Conservation (phyloP, 2,329 filamentous ascomycete species). For the Hypoxylon sp. region DNA sequence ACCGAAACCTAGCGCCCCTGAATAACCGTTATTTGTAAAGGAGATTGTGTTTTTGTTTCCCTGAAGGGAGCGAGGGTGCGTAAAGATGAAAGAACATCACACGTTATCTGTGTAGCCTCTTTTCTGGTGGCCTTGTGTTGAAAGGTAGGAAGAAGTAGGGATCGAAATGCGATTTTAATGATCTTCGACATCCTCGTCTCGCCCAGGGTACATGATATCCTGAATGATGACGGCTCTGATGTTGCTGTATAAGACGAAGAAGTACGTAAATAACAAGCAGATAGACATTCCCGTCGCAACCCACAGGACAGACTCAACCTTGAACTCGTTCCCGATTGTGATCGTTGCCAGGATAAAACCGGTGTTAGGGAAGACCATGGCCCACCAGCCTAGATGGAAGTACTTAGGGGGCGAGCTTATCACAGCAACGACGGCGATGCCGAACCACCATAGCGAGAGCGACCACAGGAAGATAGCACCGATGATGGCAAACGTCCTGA, state of each 20-base stretch:
- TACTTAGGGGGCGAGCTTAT: constrained; percentile 62
- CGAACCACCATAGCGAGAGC: constrained; percentile 72
- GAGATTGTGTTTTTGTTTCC: constrained; percentile 12
- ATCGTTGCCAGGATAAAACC: constrained; percentile 72
- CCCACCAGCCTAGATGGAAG: constrained; percentile 76
- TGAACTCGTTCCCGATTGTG: constrained; percentile 65
- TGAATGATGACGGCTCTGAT: constrained; percentile 64
- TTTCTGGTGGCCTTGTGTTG: constrained; percentile 20
- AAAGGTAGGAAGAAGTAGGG: constrained; percentile 7
- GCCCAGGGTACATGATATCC: constrained; percentile 70
- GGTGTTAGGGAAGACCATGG: constrained; percentile 74
- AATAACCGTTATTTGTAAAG: constrained; percentile 34
- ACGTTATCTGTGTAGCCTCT: constrained; percentile 41
- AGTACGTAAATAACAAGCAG: constrained; percentile 59
- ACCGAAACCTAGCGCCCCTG: constrained; percentile 27
- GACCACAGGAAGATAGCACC: constrained; percentile 75
- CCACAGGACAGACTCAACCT: constrained; percentile 63
- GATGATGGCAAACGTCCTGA: constrained; percentile 64
- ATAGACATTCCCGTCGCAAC: constrained; percentile 66
- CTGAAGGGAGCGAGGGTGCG: constrained; percentile 17
- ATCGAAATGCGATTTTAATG: constrained; percentile 52
- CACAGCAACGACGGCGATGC: constrained; percentile 64
- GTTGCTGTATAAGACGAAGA: constrained; percentile 62
- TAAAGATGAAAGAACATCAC: constrained; percentile 36
- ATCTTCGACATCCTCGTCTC: constrained; percentile 69